Conservation (phyloP, 2,329 filamentous ascomycete species). For the Scedosporium apiospermum region DNA sequence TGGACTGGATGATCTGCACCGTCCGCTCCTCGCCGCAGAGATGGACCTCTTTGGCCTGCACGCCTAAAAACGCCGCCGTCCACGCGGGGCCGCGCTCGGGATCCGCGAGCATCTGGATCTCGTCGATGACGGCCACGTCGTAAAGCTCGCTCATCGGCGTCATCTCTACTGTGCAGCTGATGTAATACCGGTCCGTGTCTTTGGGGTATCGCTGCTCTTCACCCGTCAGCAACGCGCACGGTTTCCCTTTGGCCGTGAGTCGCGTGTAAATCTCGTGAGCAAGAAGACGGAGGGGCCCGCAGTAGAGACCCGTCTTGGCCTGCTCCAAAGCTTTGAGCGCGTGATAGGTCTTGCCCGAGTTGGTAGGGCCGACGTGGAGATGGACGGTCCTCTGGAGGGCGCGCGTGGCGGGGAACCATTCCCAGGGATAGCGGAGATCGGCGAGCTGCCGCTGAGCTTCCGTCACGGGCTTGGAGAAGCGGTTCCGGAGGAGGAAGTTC, state of each 20-base stretch:
- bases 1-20: conserved; percentile 65
- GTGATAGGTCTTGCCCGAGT: conserved; percentile 96
- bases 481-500: conserved; percentile 48
- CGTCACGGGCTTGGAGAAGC: conserved; percentile 46
- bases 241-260: conserved; percentile 65
- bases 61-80: conserved; percentile 81
- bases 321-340: conserved; percentile 77
- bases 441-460: conserved; percentile 55
- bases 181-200: conserved; percentile 48
- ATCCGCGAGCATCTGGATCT: conserved; percentile 95
- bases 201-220: conserved; percentile 73
- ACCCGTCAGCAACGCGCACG: conserved; percentile 77
- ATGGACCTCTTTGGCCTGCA: conserved; percentile 82
- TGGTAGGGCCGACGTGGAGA: conserved; percentile 91
- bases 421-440: conserved; percentile 80
- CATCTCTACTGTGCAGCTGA: conserved; percentile 94
- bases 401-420: conserved; percentile 86
- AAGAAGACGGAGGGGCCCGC: conserved; percentile 77
- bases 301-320: conserved; percentile 72
- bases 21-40: conserved; percentile 84
- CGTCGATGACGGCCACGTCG: conserved; percentile 93
- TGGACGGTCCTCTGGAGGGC: conserved; percentile 74
- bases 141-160: conserved; percentile 44
- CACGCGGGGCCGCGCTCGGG: conserved; percentile 80
- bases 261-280: conserved; percentile 94